Evolutionary conservation across 371 early-diverging fungal genomes (phyloP).

Genomic region (Mortierella sp.): DNA sequence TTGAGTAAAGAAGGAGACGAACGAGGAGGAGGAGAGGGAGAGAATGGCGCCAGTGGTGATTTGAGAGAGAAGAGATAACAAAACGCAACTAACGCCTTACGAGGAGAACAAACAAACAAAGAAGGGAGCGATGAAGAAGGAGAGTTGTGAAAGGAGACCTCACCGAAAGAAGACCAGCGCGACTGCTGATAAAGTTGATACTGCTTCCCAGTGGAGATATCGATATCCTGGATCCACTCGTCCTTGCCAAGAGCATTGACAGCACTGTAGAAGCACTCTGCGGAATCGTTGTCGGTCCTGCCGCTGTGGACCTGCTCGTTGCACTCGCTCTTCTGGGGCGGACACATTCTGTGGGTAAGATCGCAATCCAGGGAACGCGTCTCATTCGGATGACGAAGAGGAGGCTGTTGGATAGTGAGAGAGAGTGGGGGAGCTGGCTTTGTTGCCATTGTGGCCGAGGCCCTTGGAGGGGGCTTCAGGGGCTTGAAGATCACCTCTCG

Average conservation of each 20-base stretch:
- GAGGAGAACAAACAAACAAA: too few relatives aligned
- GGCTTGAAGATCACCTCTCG: not conserved
- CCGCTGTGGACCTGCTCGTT: not conserved
- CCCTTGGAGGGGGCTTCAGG: not conserved
- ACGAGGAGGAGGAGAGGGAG: not conserved
- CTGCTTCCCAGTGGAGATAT: not conserved
- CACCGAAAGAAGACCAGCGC: not conserved
- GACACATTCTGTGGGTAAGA: not conserved
- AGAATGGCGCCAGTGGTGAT: not conserved
- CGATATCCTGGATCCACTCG: not conserved
- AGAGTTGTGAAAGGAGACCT: not conserved
- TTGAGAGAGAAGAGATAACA: too few relatives aligned
- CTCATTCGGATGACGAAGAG: not conserved
- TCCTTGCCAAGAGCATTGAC: not conserved
- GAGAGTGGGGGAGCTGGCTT: not conserved
- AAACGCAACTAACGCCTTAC: too few relatives aligned
- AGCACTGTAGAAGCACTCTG: slow-evolving; percentile 3
- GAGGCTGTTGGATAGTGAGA: not conserved
- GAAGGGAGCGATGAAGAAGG: not conserved
- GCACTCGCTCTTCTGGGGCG: not conserved
- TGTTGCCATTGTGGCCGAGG: not conserved
- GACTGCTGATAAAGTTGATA: not conserved
- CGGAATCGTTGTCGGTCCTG: not conserved
- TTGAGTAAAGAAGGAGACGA: not conserved
- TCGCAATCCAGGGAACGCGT: not conserved